A percentile compares a stretch with the other conserved stretches of the same genome.
Evolutionary conservation across 805 yeast species (phyloP).

Genomic region (Candida ortonii): DNA sequence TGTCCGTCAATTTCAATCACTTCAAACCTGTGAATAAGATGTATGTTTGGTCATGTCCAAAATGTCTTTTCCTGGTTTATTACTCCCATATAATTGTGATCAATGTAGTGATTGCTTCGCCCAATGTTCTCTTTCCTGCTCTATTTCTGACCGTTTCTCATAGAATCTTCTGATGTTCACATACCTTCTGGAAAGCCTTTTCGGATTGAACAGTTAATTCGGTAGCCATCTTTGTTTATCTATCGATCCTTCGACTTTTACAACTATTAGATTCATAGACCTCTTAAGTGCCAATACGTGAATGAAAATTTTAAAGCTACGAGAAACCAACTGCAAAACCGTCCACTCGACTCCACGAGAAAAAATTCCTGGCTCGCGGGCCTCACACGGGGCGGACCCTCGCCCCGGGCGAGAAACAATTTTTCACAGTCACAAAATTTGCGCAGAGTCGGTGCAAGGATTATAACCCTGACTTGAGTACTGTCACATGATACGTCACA

Average conservation of each 20-base stretch:
- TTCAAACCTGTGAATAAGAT: too few relatives aligned
- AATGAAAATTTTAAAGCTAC: too few relatives aligned
- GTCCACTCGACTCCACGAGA: too few relatives aligned
- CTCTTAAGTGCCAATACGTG: too few relatives aligned
- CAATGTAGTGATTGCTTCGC: too few relatives aligned
- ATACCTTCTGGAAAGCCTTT: constrained; percentile 99
- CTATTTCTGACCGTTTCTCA: not conserved
- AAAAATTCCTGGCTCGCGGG: not conserved
- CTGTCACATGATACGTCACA: constrained; percentile 5
- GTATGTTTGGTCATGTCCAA: too few relatives aligned
- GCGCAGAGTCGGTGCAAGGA: not conserved
- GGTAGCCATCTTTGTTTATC: constrained; percentile 79
- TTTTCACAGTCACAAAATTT: constrained; percentile 11
- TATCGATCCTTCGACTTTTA: constrained; percentile 4
- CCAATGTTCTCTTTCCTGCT: too few relatives aligned
- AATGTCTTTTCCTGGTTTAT: too few relatives aligned
- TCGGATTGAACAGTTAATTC: constrained; percentile 99
- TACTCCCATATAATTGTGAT: too few relatives aligned
- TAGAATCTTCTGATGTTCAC: constrained; percentile 30
- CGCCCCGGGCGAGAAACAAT: constrained; percentile 7
- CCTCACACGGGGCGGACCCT: constrained; percentile 1
- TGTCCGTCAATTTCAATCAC: too few relatives aligned
- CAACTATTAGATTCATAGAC: constrained; percentile 1
- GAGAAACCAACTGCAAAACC: too few relatives aligned
- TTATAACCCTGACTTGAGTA: constrained; percentile 6